These are phyloP conservation scores for Colletotrichum neosansevieriae DNA, from an alignment of 2,329 filamentous ascomycete species.

Conservation along the genomic window DNA sequence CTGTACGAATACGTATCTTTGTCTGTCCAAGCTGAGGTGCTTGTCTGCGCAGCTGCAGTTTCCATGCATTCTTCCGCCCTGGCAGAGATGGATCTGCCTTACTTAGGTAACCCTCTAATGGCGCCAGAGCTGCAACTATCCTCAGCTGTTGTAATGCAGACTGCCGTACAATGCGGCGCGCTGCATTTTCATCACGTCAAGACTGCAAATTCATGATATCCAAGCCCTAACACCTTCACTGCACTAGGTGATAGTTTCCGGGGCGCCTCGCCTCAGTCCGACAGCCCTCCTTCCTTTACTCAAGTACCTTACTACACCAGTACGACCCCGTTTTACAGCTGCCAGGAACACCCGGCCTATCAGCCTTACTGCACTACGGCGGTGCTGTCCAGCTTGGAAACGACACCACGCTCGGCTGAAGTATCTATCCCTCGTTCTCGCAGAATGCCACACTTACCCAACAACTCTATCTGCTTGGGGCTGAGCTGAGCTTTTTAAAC, in stretches of 20 bases:
- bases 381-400: not conserved
- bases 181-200: conserved; percentile 7
- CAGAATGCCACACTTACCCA: not conserved
- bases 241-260: not conserved
- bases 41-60: not conserved
- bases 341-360: conserved; percentile 3
- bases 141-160: conserved; percentile 24
- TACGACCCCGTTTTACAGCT: conserved; percentile 10
- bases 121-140: conserved; percentile 1
- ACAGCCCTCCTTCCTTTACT: too few species aligned
- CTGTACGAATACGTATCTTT: not conserved
- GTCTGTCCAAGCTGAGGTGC: not conserved
- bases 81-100: conserved; percentile 5
- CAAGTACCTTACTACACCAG: too few species aligned
- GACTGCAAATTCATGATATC: not conserved
- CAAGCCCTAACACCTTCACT: not conserved
- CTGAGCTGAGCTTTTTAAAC: conserved; percentile 18
- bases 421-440: conserved; percentile 1
- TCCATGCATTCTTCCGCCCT: conserved; percentile 17
- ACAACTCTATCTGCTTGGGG: not conserved
- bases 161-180: not conserved
- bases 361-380: conserved; percentile 26
- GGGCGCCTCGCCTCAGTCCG: not conserved
- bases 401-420: not conserved
- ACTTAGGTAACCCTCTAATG: not conserved